Percentiles rank a stretch among this genome's conserved stretches.
Evolutionary conservation across 2,329 filamentous ascomycete species (phyloP).

Genomic region (Lecanoromycetidae sp.): DNA sequence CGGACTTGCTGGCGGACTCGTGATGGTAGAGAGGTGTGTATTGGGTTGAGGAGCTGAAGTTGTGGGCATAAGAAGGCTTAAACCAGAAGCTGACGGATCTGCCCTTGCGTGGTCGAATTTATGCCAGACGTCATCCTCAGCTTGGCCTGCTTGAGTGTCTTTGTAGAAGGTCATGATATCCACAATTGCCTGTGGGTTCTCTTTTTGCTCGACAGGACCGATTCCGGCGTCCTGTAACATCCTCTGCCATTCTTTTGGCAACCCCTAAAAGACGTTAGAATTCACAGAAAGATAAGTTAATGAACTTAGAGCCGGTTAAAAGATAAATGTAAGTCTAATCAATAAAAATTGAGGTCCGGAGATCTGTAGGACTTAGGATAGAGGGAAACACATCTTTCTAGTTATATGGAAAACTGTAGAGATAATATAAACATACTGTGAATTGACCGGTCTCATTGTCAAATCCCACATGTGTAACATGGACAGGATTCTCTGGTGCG

Average conservation of each 20-base stretch:
- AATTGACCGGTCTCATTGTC: constrained; percentile 94
- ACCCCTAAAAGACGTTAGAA: constrained; percentile 45
- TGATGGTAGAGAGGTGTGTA: constrained; percentile 49
- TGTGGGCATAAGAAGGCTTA: constrained; percentile 21
- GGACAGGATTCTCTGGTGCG: constrained; percentile 93
- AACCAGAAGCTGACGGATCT: constrained; percentile 31
- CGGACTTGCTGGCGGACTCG: constrained; percentile 71
- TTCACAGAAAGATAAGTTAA: neutral
- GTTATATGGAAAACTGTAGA: neutral
- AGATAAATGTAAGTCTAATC: no score
- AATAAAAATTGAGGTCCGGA: no score
- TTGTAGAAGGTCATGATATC: constrained; percentile 97
- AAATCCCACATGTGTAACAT: constrained; percentile 95
- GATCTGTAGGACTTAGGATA: no score
- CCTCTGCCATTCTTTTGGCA: constrained; percentile 96
- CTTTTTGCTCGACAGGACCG: constrained; percentile 85
- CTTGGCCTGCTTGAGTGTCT: constrained; percentile 69
- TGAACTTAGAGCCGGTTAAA: no score
- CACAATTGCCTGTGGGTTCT: constrained; percentile 89
- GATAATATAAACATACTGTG: constrained; percentile 51
- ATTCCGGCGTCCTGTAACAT: constrained; percentile 93
- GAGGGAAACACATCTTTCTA: no score
- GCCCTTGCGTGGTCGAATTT: constrained; percentile 85
- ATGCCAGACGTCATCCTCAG: constrained; percentile 82
- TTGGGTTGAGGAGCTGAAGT: constrained; percentile 27